phyloP scores from a whole-genome alignment of 2,329 filamentous ascomycete genomes.

The Colletotrichum salicis region DNA sequence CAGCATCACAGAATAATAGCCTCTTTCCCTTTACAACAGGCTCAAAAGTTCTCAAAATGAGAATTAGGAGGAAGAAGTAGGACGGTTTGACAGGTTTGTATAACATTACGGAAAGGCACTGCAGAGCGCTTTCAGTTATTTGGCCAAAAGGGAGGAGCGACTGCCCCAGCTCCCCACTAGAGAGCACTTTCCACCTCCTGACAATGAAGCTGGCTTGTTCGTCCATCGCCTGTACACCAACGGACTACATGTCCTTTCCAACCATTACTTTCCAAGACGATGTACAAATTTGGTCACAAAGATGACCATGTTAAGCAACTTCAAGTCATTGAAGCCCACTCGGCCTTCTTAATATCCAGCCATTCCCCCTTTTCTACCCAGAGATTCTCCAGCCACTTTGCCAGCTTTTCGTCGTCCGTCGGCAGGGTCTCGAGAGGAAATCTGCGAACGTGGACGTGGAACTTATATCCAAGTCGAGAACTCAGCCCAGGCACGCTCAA shows the following conservation, averaged over 20 bases:
- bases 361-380: constrained; percentile 66
- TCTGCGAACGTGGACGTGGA: constrained; percentile 61
- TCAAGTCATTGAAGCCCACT: constrained; percentile 47
- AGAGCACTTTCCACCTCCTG: neutral
- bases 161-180: neutral
- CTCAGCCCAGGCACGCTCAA: constrained; percentile 55
- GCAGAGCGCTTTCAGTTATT: neutral
- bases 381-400: constrained; percentile 62
- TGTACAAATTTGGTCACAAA: neutral
- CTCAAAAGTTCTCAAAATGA: neutral
- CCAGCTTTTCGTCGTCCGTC: constrained; percentile 57
- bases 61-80: neutral
- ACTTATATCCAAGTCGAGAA: constrained; percentile 53
- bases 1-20: neutral
- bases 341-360: constrained; percentile 55
- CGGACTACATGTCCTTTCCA: neutral
- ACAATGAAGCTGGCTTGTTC: neutral
- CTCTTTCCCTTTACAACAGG: neutral
- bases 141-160: neutral
- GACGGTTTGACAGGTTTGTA: neutral
- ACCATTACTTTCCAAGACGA: neutral
- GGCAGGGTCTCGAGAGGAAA: constrained; percentile 61
- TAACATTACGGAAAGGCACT: neutral
- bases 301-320: neutral
- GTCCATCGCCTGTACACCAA: neutral